Conservation (phyloP, 805 yeast species). For the Starmerella lactis-condensi region DNA sequence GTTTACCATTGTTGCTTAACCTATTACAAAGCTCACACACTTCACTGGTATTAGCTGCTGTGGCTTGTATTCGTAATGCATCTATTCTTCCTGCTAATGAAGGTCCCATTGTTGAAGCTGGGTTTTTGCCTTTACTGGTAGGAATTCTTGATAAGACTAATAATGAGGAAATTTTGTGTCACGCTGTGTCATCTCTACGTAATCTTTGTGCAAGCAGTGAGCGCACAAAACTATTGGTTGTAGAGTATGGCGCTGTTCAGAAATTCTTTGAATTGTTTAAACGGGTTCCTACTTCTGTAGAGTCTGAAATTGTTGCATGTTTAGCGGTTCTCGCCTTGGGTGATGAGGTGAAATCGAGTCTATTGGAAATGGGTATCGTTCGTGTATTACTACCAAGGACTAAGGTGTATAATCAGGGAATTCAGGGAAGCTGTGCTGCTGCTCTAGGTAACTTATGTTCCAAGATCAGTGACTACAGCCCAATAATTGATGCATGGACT, state of each 20-base stretch:
- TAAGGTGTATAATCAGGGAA: slow-evolving; percentile 71
- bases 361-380: slow-evolving; percentile 66
- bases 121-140: slow-evolving; percentile 82
- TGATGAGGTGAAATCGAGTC: slow-evolving; percentile 73
- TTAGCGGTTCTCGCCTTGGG: slow-evolving; percentile 92
- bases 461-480: slow-evolving; percentile 64
- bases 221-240: slow-evolving; percentile 72
- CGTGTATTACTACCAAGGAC: slow-evolving; percentile 86
- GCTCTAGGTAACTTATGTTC: slow-evolving; percentile 92
- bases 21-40: slow-evolving; percentile 76
- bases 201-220: slow-evolving; percentile 92
- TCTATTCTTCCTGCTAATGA: slow-evolving; percentile 94
- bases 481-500: slow-evolving; percentile 61
- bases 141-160: slow-evolving; percentile 55
- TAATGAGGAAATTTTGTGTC: slow-evolving; percentile 94
- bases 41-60: slow-evolving; percentile 86
- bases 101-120: slow-evolving; percentile 89
- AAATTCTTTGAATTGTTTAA: slow-evolving; percentile 73
- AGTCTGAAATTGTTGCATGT: slow-evolving; percentile 91
- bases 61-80: slow-evolving; percentile 92
- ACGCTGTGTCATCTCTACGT: slow-evolving; percentile 88
- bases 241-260: slow-evolving; percentile 89
- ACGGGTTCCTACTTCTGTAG: slow-evolving; percentile 75
- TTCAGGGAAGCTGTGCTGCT: slow-evolving; percentile 96
- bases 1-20: slow-evolving; percentile 81